Base-by-base conservation (phyloP, 2,329 filamentous ascomycete genomes). In the Teratosphaeria nubilosa region DNA sequence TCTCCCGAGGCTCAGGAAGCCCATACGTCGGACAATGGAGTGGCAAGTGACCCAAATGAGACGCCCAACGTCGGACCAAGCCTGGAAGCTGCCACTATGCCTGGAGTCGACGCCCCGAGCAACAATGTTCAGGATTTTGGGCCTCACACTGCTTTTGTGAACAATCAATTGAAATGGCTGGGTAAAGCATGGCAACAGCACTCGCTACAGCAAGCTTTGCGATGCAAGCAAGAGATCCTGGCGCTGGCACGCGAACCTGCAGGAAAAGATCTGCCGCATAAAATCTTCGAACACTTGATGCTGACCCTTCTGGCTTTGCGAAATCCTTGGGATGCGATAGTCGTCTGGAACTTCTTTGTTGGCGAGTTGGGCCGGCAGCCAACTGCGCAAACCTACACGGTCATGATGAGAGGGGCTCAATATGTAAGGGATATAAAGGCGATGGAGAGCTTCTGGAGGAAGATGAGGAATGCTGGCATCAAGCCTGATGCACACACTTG, bases 361-460 rank as follows among this genome's bases (percentile, higher is more conserved):
- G 16, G 20, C 9, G 69, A 73, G 51, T 71, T 80, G 55, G 82
- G 80, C 1, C 68, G 86, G 31, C 70, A 75, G 58, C 86, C 88
- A 14, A 84, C 79, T 6, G 66, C 86, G 57, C 80, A 76, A 64
- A 86, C 88, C 0, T 94, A 87, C 82, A 86, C 84, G 45, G 76
- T 82, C 51, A 87, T 94, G 81, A 82, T 94, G 63, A 78, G 82
- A 58, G 88, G 88, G 1, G 90, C 85, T 72, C 82, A 80, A 67
- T 78, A 77, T 54, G 78, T 82, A 54, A 77, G 78, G 56, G 84
- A 90, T 64, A 63, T 77, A 0, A 70, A 75, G n/a, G 83, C 80
- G 24, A 76, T 91, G 60, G 81, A 86, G 57, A 77, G 77, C 1
- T 78, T 91, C 32, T 95, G 90, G 89, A 64, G 73, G 0, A 82